Evolutionary conservation across 2,329 filamentous ascomycete genomes (phyloP).

Genomic region (Stachybotrys chartarum): DNA sequence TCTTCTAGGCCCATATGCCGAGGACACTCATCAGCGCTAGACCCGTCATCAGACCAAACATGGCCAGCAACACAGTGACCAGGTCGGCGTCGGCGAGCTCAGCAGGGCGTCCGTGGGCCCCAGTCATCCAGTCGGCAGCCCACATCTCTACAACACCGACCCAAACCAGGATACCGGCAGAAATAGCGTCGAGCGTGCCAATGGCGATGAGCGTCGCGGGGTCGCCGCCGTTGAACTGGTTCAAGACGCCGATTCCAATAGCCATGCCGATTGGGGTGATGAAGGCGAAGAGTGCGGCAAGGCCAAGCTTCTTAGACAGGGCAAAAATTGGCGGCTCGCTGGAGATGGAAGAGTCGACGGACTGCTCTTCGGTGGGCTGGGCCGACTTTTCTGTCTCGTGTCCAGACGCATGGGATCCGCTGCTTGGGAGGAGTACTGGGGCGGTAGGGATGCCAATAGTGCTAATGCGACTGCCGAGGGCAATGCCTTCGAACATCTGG

Average conservation of each 20-base stretch:
- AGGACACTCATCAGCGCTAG: constrained; percentile 65
- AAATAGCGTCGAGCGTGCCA: constrained; percentile 66
- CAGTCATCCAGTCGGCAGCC: constrained; percentile 64
- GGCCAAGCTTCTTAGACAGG: constrained; percentile 46
- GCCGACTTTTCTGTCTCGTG: constrained; percentile 13
- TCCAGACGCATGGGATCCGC: constrained; percentile 1
- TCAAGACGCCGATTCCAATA: constrained; percentile 66
- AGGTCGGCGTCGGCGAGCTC: constrained; percentile 47
- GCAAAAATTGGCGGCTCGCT: constrained; percentile 18
- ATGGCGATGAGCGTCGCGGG: constrained; percentile 61
- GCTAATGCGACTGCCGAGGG: constrained; percentile 65
- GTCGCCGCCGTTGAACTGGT: constrained; percentile 67
- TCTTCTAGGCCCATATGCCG: constrained; percentile 62
- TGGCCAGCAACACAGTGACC: constrained; percentile 39
- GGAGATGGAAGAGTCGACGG: constrained; percentile 3
- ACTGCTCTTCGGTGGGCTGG: constrained; percentile 4
- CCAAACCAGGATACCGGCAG: constrained; percentile 72
- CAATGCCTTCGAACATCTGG: constrained; percentile 71
- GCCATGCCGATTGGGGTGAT: constrained; percentile 75
- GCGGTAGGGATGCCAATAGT: constrained; percentile 35
- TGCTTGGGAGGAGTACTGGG: constrained; percentile 19
- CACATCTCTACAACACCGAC: constrained; percentile 76
- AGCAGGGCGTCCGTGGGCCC: constrained; percentile 26
- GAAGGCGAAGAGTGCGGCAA: constrained; percentile 58
- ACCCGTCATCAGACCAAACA: constrained; percentile 50